A percentile compares a stretch with the other conserved stretches of the same genome.
Conservation (phyloP, 768 basidiomycete genomes). For the Holtermanniella nyarrowii region DNA sequence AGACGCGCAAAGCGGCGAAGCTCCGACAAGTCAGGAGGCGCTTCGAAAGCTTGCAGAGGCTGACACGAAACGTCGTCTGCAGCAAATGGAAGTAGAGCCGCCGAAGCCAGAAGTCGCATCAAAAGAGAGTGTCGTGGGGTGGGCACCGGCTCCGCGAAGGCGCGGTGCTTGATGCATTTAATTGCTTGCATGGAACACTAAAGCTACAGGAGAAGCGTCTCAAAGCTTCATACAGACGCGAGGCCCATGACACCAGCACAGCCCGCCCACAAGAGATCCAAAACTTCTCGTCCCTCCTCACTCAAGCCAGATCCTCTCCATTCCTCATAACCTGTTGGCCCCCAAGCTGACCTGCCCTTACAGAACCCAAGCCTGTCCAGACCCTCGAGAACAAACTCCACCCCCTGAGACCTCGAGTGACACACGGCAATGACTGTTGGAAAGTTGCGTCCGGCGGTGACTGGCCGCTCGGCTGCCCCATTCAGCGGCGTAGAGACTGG, state of each 20-base stretch:
- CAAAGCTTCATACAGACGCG: background rate
- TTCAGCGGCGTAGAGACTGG: background rate
- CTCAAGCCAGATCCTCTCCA: conserved; percentile 37
- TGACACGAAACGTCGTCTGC: conserved; percentile 29
- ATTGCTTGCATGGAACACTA: background rate
- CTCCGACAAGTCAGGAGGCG: too few relatives aligned
- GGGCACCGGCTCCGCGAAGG: background rate
- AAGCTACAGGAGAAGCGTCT: background rate
- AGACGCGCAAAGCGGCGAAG: too few relatives aligned
- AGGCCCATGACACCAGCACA: conserved; percentile 39
- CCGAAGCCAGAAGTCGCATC: background rate
- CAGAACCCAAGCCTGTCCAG: conserved; percentile 65
- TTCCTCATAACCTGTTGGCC: conserved; percentile 44
- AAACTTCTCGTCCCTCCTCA: conserved; percentile 30
- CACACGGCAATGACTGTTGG: conserved; percentile 47
- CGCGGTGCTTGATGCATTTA: background rate
- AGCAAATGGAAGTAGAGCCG: background rate
- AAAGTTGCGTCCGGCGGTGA: conserved; percentile 56
- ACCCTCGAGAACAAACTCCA: conserved; percentile 73
- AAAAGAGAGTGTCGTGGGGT: background rate
- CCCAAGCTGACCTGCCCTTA: conserved; percentile 40
- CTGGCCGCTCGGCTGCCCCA: conserved; percentile 11
- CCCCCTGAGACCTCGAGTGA: conserved; percentile 41
- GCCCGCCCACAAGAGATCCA: conserved; percentile 39
- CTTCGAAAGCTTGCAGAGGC: conserved; percentile 30